Conservation (phyloP, 306 rosid species). For the Quercus engelmannii region DNA sequence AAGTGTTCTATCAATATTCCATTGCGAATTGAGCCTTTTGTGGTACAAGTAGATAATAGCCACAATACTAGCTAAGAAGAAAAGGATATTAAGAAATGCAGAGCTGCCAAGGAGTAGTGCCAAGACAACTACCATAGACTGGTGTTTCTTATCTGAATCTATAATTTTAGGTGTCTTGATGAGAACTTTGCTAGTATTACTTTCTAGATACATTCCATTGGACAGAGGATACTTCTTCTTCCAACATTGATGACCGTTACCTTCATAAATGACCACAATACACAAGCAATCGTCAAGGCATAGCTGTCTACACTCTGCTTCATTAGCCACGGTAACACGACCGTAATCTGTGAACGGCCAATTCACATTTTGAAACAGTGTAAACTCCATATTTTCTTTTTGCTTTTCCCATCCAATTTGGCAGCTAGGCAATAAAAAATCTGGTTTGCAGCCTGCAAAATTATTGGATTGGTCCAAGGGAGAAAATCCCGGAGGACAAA, state of each 20-base stretch:
- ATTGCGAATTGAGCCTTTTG: background rate
- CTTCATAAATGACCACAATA: background rate
- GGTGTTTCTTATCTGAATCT: background rate
- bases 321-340: background rate
- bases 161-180: background rate
- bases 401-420: no score
- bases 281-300: slow-evolving; percentile 20
- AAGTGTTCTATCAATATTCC: background rate
- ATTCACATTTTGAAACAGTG: rapidly evolving
- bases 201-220: slow-evolving; percentile 9
- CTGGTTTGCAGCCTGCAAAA: no score
- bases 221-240: slow-evolving; percentile 29
- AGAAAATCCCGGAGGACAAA: rapidly evolving
- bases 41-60: background rate
- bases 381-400: background rate
- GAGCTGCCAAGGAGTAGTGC: slow-evolving; percentile 30
- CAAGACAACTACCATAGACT: background rate
- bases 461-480: no score
- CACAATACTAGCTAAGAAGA: background rate
- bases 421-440: no score
- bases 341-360: slow-evolving; percentile 6
- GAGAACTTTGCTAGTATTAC: background rate
- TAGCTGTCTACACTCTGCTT: background rate
- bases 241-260: background rate
- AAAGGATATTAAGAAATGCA: background rate